Base-by-base conservation (phyloP, 148 eudicot species). In the Fallopia convolvulus region DNA sequence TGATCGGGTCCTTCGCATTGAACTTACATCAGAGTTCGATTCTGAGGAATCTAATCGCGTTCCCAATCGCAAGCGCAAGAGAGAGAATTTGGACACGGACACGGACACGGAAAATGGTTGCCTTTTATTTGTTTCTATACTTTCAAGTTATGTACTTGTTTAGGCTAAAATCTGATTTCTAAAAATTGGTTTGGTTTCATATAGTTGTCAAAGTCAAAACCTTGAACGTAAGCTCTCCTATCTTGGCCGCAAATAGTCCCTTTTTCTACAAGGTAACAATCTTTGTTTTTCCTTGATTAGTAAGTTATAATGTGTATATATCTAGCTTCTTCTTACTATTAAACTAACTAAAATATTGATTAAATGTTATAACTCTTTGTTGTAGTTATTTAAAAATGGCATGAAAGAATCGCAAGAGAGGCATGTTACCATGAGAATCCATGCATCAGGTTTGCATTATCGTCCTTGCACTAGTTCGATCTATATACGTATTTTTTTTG, bases 341-440 rank as follows among this genome's bases (percentile, higher is more conserved):
- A 26, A 26, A 26, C 30, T 26, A 26, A 26, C 30, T 26, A 26
- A 26, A 26, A 1, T 26, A 26, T 26, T 26, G 30, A 26, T 55
- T 80, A 15, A 32, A 56, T 71, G 74, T 47, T 14, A 76, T 71
- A 18, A 44, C 7, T 44, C 30, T 44, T 2, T 44, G 7, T 44
- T 9, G 7, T 80, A 93, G 98, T 81, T 91, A 26, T 93, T 93
- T 85, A 90, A 97, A 56, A 94, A 94, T 80, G 99, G 97, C 65
- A 94, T 94, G 99, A 89, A 85, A 77, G 99, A 94, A 84, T 94
- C 99, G 3, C 96, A 92, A 79, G 94, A 94, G 84, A 86, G 92
- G 80, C 92, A 92, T 65, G 99, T 92, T 68, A 89, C 99, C 26
- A 79, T 92, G 75, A 88, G 10, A 61, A 18, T 39, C 15, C 3